A percentile compares a stretch with the other conserved stretches of the same genome.
phyloP scores from a whole-genome alignment of 2,329 filamentous ascomycete species.

The Bipolaris sorokiniana region DNA sequence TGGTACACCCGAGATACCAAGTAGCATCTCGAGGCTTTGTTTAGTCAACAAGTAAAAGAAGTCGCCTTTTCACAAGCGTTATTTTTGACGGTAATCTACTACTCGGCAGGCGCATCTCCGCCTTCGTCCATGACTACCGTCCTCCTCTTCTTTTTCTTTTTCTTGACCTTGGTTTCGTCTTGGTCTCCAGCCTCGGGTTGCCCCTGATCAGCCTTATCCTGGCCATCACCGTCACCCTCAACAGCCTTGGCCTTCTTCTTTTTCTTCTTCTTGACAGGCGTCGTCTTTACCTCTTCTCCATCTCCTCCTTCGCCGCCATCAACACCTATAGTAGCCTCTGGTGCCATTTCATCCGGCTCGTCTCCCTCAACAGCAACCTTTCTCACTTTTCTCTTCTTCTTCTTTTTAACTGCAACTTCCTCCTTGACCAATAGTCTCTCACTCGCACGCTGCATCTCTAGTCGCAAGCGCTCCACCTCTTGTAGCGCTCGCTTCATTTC shows the following conservation, averaged over 20 bases:
- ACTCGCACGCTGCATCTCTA: slow-evolving; percentile 87
- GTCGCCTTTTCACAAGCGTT: too few relatives aligned
- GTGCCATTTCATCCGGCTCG: slow-evolving; percentile 41
- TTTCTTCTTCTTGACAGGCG: slow-evolving; percentile 47
- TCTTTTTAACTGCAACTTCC: slow-evolving; percentile 69
- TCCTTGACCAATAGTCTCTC: slow-evolving; percentile 74
- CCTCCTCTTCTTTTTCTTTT: slow-evolving; percentile 53
- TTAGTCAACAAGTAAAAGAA: neutral
- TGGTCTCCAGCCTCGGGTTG: slow-evolving; percentile 26
- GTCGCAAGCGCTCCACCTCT: slow-evolving; percentile 81
- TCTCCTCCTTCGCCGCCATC: slow-evolving; percentile 21
- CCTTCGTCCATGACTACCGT: slow-evolving; percentile 43
- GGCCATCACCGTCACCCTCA: slow-evolving; percentile 17
- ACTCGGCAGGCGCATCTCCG: slow-evolving; percentile 15
- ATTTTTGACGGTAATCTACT: neutral
- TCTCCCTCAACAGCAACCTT: slow-evolving; percentile 61
- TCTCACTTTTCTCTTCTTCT: slow-evolving; percentile 62
- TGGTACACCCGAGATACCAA: slow-evolving; percentile 4
- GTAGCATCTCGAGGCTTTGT: slow-evolving; percentile 3
- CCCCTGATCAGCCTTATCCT: slow-evolving; percentile 17
- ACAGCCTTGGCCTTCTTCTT: slow-evolving; percentile 51
- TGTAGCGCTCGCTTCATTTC: slow-evolving; percentile 89
- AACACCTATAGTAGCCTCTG: slow-evolving; percentile 51
- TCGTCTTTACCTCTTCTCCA: slow-evolving; percentile 19
- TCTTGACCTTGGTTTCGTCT: slow-evolving; percentile 46